Conservation (phyloP, 768 basidiomycete species). For the Rhodosporidiobolus odoratus region DNA sequence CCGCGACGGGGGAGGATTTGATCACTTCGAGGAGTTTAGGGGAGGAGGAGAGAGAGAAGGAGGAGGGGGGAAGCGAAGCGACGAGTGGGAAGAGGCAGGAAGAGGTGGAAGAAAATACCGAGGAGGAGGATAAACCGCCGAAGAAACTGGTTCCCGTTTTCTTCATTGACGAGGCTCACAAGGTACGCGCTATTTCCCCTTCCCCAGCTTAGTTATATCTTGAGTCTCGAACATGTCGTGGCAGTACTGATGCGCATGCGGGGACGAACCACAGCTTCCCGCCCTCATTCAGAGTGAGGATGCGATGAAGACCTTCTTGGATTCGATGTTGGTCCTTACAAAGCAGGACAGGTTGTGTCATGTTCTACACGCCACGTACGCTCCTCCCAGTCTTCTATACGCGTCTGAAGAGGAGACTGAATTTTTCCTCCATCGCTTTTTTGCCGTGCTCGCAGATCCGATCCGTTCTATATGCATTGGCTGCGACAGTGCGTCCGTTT, state of each 20-base stretch:
- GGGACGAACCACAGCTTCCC: slow-evolving; percentile 52
- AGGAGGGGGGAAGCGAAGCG: slow-evolving; percentile 38
- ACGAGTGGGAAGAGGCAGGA: slow-evolving; percentile 37
- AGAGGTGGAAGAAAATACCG: slow-evolving; percentile 42
- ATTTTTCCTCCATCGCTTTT: background rate
- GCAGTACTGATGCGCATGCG: background rate
- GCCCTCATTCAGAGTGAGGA: slow-evolving; percentile 69
- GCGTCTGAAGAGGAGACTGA: slow-evolving; percentile 62
- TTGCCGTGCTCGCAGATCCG: background rate
- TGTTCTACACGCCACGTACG: slow-evolving; percentile 41
- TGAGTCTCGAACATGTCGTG: background rate
- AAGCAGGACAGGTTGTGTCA: slow-evolving; percentile 82
- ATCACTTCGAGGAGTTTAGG: slow-evolving; percentile 20
- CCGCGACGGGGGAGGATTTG: background rate
- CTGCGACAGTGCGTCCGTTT: too few relatives aligned
- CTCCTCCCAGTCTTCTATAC: slow-evolving; percentile 46
- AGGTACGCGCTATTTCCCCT: slow-evolving; percentile 50
- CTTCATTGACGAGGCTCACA: slow-evolving; percentile 81
- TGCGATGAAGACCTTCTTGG: slow-evolving; percentile 76
- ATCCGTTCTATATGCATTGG: too few relatives aligned
- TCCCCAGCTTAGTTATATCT: background rate
- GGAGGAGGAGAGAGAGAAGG: background rate
- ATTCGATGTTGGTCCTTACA: slow-evolving; percentile 78
- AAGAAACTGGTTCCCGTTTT: slow-evolving; percentile 70
- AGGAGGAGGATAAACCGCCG: slow-evolving; percentile 47